Evolutionary conservation across 805 yeast genomes (phyloP).

Genomic region (Lipomyces mesembrius): DNA sequence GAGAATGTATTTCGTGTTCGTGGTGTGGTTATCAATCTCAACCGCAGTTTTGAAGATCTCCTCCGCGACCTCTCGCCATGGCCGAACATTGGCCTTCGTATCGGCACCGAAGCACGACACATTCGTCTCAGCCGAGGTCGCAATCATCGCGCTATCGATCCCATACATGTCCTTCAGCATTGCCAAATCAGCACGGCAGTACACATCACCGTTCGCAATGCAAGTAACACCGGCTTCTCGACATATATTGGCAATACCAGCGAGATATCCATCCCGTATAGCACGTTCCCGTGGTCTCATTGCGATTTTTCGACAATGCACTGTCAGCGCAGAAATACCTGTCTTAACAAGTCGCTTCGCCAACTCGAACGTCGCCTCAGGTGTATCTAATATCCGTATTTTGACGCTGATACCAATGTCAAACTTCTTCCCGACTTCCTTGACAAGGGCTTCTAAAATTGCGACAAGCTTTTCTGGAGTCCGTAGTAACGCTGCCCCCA

Average conservation of each 20-base stretch:
- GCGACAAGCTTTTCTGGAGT: constrained; percentile 80
- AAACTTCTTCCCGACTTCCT: constrained; percentile 76
- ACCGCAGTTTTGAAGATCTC: constrained; percentile 63
- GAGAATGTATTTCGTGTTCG: constrained; percentile 82
- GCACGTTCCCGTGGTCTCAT: constrained; percentile 87
- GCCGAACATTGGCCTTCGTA: constrained; percentile 46
- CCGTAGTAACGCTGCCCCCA: constrained; percentile 91
- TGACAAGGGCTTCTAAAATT: constrained; percentile 71
- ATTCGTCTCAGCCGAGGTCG: constrained; percentile 84
- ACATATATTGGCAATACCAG: constrained; percentile 65
- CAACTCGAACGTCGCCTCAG: constrained; percentile 62
- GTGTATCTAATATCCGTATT: constrained; percentile 74
- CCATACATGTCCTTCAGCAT: constrained; percentile 59
- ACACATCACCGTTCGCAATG: constrained; percentile 80
- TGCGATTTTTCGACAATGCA: constrained; percentile 86
- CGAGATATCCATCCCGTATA: constrained; percentile 64
- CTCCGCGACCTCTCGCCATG: constrained; percentile 60
- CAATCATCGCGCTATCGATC: constrained; percentile 87
- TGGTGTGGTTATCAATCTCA: constrained; percentile 61
- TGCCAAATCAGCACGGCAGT: constrained; percentile 57
- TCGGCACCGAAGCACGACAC: constrained; percentile 67
- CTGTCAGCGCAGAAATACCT: constrained; percentile 83
- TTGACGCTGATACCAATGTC: constrained; percentile 87
- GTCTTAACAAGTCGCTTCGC: constrained; percentile 66
- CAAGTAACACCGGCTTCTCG: constrained; percentile 66